Conservation (phyloP, 2,329 filamentous ascomycete species). For the Paramyrothecium roridum region DNA sequence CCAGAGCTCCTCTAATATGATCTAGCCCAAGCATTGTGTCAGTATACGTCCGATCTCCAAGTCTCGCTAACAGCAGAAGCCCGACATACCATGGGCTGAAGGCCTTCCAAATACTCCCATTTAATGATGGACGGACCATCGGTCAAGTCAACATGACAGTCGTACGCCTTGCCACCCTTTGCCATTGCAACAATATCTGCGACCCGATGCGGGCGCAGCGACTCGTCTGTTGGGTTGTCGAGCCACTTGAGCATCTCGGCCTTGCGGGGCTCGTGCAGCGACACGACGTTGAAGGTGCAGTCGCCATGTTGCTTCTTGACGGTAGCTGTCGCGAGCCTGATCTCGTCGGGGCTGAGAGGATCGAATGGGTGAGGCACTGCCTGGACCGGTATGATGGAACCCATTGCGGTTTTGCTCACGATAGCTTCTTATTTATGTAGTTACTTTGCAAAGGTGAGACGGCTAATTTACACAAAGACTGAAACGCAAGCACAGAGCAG, state of each 20-base stretch:
- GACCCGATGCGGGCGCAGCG: slow-evolving; percentile 63
- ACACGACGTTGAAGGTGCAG: slow-evolving; percentile 83
- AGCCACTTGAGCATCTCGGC: slow-evolving; percentile 80
- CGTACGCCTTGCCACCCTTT: slow-evolving; percentile 74
- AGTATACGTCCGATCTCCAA: slow-evolving; percentile 1
- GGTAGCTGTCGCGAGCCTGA: slow-evolving; percentile 65
- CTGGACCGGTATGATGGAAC: neutral
- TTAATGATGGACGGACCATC: slow-evolving; percentile 55
- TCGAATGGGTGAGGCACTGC: slow-evolving; percentile 20
- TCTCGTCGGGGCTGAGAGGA: slow-evolving; percentile 53
- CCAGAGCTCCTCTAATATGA: slow-evolving; percentile 87
- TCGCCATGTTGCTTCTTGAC: slow-evolving; percentile 68
- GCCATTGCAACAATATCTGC: slow-evolving; percentile 84
- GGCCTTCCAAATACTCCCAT: slow-evolving; percentile 73
- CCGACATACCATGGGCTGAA: slow-evolving; percentile 72
- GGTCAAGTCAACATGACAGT: slow-evolving; percentile 74
- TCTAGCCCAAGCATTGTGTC: slow-evolving; percentile 41
- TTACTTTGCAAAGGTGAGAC: neutral
- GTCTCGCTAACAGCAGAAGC: neutral
- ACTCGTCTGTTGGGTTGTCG: slow-evolving; percentile 55
- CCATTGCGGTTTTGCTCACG: neutral
- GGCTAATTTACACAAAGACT: neutral
- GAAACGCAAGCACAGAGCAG: neutral
- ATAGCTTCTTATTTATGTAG: neutral
- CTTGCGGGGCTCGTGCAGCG: slow-evolving; percentile 82